phyloP scores from a whole-genome alignment of 2,329 filamentous ascomycete species.

The Claviceps pazoutovae region DNA sequence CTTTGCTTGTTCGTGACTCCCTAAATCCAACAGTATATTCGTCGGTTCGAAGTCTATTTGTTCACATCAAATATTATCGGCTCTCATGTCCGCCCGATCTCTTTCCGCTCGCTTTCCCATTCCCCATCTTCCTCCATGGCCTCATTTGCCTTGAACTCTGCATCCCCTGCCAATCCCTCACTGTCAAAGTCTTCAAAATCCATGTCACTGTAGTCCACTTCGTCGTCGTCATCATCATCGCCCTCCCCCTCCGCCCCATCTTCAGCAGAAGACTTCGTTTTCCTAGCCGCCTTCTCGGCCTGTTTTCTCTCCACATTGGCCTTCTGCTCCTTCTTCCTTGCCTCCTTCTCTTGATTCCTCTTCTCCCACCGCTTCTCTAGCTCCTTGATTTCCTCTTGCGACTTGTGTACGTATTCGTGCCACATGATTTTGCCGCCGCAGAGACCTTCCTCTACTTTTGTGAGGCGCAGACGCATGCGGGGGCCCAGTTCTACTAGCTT shows the following conservation, averaged over 20 bases:
- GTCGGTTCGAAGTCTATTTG: too few relatives aligned
- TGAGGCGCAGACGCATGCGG: slow-evolving; percentile 73
- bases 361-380: slow-evolving; percentile 75
- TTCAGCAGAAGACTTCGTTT: slow-evolving; percentile 22
- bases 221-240: slow-evolving; percentile 20
- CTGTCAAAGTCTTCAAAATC: slow-evolving; percentile 37
- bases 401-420: slow-evolving; percentile 91
- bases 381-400: slow-evolving; percentile 58
- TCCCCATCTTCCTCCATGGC: slow-evolving; percentile 35
- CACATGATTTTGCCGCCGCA: slow-evolving; percentile 89
- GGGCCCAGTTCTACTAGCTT: slow-evolving; percentile 89
- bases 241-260: slow-evolving; percentile 21
- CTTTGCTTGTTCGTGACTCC: too few relatives aligned
- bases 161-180: slow-evolving; percentile 35
- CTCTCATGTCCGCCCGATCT: slow-evolving; percentile 1
- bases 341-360: slow-evolving; percentile 66
- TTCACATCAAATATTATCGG: too few relatives aligned
- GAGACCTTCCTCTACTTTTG: slow-evolving; percentile 91
- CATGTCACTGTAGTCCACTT: slow-evolving; percentile 30
- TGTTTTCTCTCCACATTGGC: slow-evolving; percentile 85
- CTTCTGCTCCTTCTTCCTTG: slow-evolving; percentile 66
- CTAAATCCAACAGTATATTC: too few relatives aligned
- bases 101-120: slow-evolving; percentile 36
- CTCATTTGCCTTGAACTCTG: slow-evolving; percentile 34
- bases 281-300: slow-evolving; percentile 26